These are phyloP conservation scores for Backusella liffmaniae DNA, from an alignment of 192 early-diverging fungal species.

Conservation along the genomic window DNA sequence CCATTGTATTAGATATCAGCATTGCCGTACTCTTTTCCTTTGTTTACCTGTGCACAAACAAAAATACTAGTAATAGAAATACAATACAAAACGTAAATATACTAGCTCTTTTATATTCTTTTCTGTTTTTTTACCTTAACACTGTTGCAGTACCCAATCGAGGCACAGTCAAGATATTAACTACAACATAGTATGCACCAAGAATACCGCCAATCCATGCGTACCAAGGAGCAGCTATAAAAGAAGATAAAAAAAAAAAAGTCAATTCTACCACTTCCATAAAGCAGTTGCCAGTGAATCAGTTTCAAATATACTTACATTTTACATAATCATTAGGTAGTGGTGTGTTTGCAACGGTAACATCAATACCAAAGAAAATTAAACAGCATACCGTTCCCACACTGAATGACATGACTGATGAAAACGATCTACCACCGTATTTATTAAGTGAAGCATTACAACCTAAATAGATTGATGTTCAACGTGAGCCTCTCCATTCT, in stretches of 20 bases:
- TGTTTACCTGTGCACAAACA: constrained; percentile 47
- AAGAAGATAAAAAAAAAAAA: neutral
- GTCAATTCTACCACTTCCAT: neutral
- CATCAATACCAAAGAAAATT: constrained; percentile 29
- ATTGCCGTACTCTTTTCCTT: neutral
- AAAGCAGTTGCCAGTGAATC: too few relatives aligned
- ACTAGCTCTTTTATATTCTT: neutral
- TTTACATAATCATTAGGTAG: constrained; percentile 16
- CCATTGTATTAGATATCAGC: neutral
- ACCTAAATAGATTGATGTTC: neutral
- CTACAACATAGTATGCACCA: constrained; percentile 53
- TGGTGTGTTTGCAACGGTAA: constrained; percentile 13
- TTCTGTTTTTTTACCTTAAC: constrained; percentile 22
- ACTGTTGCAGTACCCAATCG: constrained; percentile 52
- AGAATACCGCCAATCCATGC: constrained; percentile 41
- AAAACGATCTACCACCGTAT: constrained; percentile 29
- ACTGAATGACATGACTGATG: constrained; percentile 24
- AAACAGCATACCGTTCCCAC: constrained; percentile 4
- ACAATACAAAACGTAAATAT: neutral
- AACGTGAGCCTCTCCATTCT: neutral
- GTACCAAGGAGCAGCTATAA: constrained; percentile 47
- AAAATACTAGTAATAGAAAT: constrained; percentile 30
- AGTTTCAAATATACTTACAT: neutral
- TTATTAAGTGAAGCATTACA: constrained; percentile 30
- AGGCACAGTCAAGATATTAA: constrained; percentile 50